Evolutionary conservation across 352 stramenopile genomes (phyloP).

Genomic region (Thraustochytrium sp.): DNA sequence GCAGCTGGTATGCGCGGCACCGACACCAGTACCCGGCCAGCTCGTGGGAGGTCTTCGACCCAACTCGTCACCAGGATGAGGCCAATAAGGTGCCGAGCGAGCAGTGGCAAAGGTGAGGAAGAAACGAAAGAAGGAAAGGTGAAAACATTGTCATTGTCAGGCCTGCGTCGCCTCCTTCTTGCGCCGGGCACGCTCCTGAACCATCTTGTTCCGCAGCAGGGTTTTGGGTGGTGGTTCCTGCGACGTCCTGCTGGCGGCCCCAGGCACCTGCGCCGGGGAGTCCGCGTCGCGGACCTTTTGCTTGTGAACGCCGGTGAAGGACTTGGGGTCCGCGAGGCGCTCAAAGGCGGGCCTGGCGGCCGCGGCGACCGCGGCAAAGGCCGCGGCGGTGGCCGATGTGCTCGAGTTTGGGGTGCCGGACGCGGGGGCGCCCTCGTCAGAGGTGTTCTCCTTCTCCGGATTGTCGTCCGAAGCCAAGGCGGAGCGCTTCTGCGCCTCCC

Average conservation of each 20-base stretch:
- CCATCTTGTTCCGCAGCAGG: not conserved
- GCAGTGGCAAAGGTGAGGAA: no score
- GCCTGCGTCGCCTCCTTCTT: no score
- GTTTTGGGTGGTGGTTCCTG: not conserved
- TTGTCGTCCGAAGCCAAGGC: not conserved
- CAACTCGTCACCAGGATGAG: no score
- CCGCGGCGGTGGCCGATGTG: not conserved
- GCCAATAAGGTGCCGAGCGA: no score
- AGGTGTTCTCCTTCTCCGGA: conserved; percentile 14
- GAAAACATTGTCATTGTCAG: no score
- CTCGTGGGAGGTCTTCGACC: conserved; percentile 83
- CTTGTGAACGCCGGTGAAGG: conserved; percentile 27
- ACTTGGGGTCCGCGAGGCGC: not conserved
- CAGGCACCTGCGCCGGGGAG: not conserved
- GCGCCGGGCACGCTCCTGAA: not conserved
- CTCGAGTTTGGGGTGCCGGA: no score
- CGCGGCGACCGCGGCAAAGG: not conserved
- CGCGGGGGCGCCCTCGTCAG: not conserved
- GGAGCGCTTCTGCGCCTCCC: conserved; percentile 21
- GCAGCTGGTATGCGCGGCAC: conserved; percentile 96
- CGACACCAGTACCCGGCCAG: conserved; percentile 98
- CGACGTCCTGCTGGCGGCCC: not conserved
- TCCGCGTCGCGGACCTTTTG: not conserved
- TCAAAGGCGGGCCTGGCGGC: conserved; percentile 10
- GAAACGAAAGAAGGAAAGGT: no score